Conservation (phyloP, 345 rosid genomes). For the Raphanus raphanistrum region DNA sequence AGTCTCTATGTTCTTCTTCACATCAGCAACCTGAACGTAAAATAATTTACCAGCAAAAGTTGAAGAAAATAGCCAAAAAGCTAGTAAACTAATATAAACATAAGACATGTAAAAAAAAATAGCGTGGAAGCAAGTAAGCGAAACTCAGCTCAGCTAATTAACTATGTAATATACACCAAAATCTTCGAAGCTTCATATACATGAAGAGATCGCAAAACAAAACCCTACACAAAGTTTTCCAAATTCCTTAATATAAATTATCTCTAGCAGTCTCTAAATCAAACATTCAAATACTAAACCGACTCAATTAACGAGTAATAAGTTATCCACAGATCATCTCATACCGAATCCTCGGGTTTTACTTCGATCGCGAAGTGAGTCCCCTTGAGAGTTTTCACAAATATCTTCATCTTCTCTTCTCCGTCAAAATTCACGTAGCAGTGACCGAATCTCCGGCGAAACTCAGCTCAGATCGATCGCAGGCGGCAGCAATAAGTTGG, state of each 20-base stretch:
- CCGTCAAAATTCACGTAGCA: too few species aligned
- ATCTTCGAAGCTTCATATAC: too few species aligned
- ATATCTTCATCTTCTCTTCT: neutral
- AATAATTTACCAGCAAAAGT: too few species aligned
- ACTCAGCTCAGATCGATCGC: neutral
- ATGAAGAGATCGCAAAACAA: too few species aligned
- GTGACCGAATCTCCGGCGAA: neutral
- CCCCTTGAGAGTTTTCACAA: slow-evolving; percentile 51
- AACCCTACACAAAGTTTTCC: too few species aligned
- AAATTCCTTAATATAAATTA: too few species aligned
- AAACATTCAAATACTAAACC: neutral
- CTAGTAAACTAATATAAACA: neutral
- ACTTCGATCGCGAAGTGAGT: slow-evolving; percentile 53
- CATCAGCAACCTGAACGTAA: slow-evolving; percentile 57
- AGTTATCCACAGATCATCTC: neutral
- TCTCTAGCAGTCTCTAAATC: too few species aligned
- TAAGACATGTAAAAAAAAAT: neutral
- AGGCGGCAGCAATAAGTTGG: too few species aligned
- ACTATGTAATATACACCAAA: too few species aligned
- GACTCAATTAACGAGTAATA: neutral
- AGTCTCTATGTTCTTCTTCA: slow-evolving; percentile 73
- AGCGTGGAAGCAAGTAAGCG: too few species aligned
- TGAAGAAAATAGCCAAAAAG: neutral
- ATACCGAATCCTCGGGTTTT: slow-evolving; percentile 52
- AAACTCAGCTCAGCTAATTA: too few species aligned